Percentiles rank a stretch among this genome's conserved stretches.
Conservation (phyloP, 345 rosid species). For the Eucalyptus dawsonii region DNA sequence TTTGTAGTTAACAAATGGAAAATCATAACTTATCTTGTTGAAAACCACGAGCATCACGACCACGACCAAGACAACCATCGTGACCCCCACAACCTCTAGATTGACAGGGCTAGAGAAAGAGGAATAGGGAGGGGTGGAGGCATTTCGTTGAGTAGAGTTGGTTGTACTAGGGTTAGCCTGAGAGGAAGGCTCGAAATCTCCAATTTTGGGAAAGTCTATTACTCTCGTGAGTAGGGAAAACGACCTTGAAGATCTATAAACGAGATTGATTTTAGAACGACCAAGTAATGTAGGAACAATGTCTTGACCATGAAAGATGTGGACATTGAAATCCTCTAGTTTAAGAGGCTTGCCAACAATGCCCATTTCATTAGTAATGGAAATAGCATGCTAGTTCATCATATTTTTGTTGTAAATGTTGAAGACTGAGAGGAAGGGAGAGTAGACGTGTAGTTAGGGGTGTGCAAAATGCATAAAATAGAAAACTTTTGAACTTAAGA, state of each 20-base stretch:
- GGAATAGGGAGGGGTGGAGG: background rate
- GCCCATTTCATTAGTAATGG: too few species aligned
- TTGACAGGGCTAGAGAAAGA: background rate
- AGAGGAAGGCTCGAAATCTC: background rate
- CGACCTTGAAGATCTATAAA: too few species aligned
- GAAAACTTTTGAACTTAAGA: background rate
- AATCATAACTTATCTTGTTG: too few species aligned
- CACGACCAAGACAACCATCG: background rate
- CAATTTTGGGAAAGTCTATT: background rate
- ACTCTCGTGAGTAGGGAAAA: background rate
- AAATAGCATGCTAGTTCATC: too few species aligned
- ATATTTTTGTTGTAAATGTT: background rate
- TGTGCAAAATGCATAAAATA: background rate
- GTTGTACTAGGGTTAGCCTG: background rate
- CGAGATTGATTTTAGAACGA: background rate
- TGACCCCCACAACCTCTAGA: background rate
- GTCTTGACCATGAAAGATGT: background rate
- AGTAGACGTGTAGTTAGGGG: too few species aligned
- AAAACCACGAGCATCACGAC: too few species aligned
- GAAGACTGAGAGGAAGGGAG: background rate
- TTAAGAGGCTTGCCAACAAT: background rate
- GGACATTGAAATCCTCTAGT: background rate
- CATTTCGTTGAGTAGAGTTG: too few species aligned
- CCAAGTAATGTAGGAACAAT: too few species aligned
- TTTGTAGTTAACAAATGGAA: too few species aligned